phyloP scores from a whole-genome alignment of 2,329 filamentous ascomycete genomes.

The Neofusicoccum laricinum region DNA sequence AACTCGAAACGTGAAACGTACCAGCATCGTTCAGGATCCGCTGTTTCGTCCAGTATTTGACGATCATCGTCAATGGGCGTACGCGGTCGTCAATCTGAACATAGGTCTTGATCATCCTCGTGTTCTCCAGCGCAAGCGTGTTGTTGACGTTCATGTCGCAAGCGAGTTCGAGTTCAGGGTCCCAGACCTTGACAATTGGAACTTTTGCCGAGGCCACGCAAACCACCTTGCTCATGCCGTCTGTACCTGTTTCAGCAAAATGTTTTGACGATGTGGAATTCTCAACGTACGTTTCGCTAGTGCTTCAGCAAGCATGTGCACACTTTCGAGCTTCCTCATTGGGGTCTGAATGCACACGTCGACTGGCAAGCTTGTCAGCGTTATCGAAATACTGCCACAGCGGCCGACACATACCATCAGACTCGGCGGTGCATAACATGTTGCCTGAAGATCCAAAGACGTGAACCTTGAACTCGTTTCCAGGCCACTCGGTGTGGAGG shows the following conservation, averaged over 20 bases:
- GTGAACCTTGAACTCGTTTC: conserved; percentile 82
- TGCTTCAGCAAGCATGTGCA: conserved; percentile 86
- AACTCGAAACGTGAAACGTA: conserved; percentile 47
- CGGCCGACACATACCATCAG: conserved; percentile 67
- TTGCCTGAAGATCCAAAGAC: conserved; percentile 99
- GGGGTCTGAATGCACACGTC: conserved; percentile 96
- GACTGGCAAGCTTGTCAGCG: conserved; percentile 55
- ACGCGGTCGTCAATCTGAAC: conserved; percentile 90
- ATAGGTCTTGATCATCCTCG: conserved; percentile 95
- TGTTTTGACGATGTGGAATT: background rate
- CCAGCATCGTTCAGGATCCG: conserved; percentile 95
- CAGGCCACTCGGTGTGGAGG: conserved; percentile 88
- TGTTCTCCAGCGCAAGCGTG: conserved; percentile 90
- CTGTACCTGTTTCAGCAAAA: conserved; percentile 50
- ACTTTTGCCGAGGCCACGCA: conserved; percentile 95
- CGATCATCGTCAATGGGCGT: conserved; percentile 87
- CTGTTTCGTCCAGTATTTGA: conserved; percentile 95
- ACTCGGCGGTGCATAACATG: conserved; percentile 88
- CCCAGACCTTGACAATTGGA: conserved; percentile 98
- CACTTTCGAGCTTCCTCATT: conserved; percentile 81
- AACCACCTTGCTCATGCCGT: conserved; percentile 94
- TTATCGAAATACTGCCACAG: conserved; percentile 19
- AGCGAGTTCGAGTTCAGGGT: conserved; percentile 82
- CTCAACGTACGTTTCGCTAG: conserved; percentile 72
- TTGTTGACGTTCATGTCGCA: conserved; percentile 99